phyloP scores from a whole-genome alignment of 164 flowering plant genomes.

The Nymphaea colorata region DNA sequence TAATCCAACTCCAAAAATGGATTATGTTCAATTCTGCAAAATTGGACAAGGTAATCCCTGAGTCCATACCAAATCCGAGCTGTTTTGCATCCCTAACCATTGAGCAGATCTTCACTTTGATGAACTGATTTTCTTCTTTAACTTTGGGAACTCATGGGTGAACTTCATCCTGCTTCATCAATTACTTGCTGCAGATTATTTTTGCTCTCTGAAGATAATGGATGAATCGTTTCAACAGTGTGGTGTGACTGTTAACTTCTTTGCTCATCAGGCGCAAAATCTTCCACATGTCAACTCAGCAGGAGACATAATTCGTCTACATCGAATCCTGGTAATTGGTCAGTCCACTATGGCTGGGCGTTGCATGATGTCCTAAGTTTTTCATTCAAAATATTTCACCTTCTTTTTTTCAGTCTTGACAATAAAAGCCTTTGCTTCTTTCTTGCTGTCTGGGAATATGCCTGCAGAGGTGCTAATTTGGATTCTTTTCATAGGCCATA shows the following conservation, averaged over 20 bases:
- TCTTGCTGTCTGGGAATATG: too few relatives aligned
- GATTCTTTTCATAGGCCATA: too few relatives aligned
- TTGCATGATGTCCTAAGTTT: background rate
- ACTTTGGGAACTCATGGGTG: background rate
- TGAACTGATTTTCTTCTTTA: background rate
- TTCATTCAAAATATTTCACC: background rate
- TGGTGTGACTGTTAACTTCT: constrained; percentile 42
- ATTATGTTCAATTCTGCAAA: too few relatives aligned
- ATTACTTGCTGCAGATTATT: constrained; percentile 27
- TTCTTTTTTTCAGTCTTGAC: background rate
- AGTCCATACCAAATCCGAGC: background rate
- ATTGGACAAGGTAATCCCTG: too few relatives aligned
- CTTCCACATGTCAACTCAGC: constrained; percentile 35
- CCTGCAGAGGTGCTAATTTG: too few relatives aligned
- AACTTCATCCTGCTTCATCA: background rate
- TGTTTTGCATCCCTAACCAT: background rate
- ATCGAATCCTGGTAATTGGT: constrained; percentile 32
- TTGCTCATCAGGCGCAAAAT: constrained; percentile 30
- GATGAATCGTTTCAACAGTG: constrained; percentile 35
- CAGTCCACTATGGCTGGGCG: background rate
- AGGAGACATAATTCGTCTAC: constrained; percentile 53
- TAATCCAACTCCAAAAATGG: background rate
- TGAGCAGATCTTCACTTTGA: background rate
- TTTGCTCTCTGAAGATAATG: constrained; percentile 31
- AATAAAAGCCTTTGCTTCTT: background rate